Evolutionary conservation across 768 basidiomycete species (phyloP), one percentile per base, ranked within the genome.

Genomic region (Pluteus cervinus): DNA sequence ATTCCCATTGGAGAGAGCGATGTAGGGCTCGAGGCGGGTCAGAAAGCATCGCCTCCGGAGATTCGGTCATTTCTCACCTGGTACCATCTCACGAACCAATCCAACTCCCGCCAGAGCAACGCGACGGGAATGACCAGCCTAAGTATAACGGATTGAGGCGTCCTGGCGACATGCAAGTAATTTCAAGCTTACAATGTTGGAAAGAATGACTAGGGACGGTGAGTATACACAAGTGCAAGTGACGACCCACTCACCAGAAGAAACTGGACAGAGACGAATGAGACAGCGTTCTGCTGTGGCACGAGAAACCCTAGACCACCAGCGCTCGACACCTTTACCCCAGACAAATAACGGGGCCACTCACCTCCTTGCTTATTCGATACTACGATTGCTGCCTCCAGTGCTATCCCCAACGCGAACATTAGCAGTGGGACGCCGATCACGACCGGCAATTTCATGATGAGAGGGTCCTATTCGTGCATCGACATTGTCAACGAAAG

Each of bases 81-180:
- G 48, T 75, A 74, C 63, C 61, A 66, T 39, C 73, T 60, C 9
- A 82, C 46, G 46, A 61, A 63, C 68, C 70, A 74, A 46, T 83
- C 79, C 21, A 71, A 53, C 16, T 62, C 59, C 21, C 68, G 54
- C 69, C 76, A 79, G 28, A 73, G 54, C 37, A 62, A 57, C 0
- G 63, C 71, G 22, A 71, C 43, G 3, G 81, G 81, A 5, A 71
- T 46, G 18, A 81, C 62, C 14, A 73, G 45, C 17, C 68, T 71
- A 24, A 38, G 35, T 16, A 39, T n/a, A 11, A 34, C 24, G 33
- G 28, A 10, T 8, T 25, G 17, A 5, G 11, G 5, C 7, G 14
- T 10, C 26, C 5, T 18, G 9, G 16, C 12, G 12, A 16, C 26
- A 17, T 4, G 25, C 20, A 28, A n/a, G 29, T 8, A 35, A 25